Conservation (phyloP, 2,329 filamentous ascomycete genomes). For the Bipolaris sorokiniana region DNA sequence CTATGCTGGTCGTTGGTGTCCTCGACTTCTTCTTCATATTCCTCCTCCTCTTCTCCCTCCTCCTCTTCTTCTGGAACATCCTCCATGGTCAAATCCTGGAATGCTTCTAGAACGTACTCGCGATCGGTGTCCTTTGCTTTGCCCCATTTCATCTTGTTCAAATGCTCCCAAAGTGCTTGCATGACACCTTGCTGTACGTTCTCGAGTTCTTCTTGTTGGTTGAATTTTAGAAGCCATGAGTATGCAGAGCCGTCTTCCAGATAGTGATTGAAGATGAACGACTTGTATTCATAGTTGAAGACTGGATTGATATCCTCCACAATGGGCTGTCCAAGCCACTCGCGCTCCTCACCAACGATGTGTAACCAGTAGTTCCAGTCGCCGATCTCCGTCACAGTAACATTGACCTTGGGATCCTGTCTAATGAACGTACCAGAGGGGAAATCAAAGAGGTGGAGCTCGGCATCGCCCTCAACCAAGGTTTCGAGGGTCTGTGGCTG, state of each 20-base stretch:
- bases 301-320: slow-evolving; percentile 94
- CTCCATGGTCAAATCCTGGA: slow-evolving; percentile 92
- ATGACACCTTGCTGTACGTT: slow-evolving; percentile 92
- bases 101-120: slow-evolving; percentile 93
- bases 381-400: slow-evolving; percentile 83
- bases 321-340: slow-evolving; percentile 87
- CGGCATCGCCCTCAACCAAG: slow-evolving; percentile 75
- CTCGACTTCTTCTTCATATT: slow-evolving; percentile 68
- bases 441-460: slow-evolving; percentile 94
- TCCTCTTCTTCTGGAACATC: slow-evolving; percentile 67
- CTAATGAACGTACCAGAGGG: slow-evolving; percentile 81
- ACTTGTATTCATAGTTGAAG: slow-evolving; percentile 99
- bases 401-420: slow-evolving; percentile 76
- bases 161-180: slow-evolving; percentile 94
- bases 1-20: slow-evolving; percentile 69
- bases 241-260: slow-evolving; percentile 85
- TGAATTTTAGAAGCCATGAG: slow-evolving; percentile 94
- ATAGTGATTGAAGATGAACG: slow-evolving; percentile 99
- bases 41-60: slow-evolving; percentile 62
- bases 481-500: slow-evolving; percentile 74
- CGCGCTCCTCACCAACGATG: slow-evolving; percentile 73
- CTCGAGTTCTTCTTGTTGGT: slow-evolving; percentile 79
- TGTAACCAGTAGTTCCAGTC: slow-evolving; percentile 97
- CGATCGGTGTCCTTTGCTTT: slow-evolving; percentile 92
- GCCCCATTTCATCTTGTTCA: slow-evolving; percentile 92